Base-by-base conservation (phyloP, 805 yeast genomes). In the Saccharomycopsis synnaedendra region DNA sequence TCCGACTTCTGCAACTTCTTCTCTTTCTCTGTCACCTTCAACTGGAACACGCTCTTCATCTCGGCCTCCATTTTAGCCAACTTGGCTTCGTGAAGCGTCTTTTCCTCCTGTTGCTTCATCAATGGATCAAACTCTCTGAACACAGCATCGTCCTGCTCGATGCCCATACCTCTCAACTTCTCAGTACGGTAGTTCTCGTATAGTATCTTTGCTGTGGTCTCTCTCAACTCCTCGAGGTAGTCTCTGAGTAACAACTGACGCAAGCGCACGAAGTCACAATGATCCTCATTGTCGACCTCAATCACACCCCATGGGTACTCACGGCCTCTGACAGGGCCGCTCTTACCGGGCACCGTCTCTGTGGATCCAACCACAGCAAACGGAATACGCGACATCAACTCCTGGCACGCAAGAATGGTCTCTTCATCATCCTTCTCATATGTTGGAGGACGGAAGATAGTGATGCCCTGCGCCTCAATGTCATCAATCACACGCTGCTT, bases 221-320 rank as follows among this genome's bases (percentile, higher is more conserved):
- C 97, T 60, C 88, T 82, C 60, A 90, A 76, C 64, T 93, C 98
- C 69, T 90, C 97, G 74, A 93, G 72, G 67, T 83, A 89, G 65
- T 83, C 85, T 70, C 95, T 82, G 53, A 93, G 75, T 62, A 90
- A 74, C 63, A 93, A 73, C 64, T 88, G 94, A 58, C 97, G 83
- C 64, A 90, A 76, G 64, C 80, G 80, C 55, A 84, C 80, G 64
- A 90, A 93, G 67, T 90, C 98, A 64, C 88, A 84, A 64, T 93
- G 97, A 49, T 80, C 79, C 68, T 86, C 93, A 64, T 93, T 90
- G 64, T 88, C 97, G 57, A 93, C 89, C 67, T 93, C 97, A 58
- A 93, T 84, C 28, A 84, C 73, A 56, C 97, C 97, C 98, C 98
- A 93, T 53, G 97, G 97, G 64, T 90, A 90, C 53, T 76, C 70